Evolutionary conservation across 768 basidiomycete genomes (phyloP).

Genomic region (Nidularia sp.): DNA sequence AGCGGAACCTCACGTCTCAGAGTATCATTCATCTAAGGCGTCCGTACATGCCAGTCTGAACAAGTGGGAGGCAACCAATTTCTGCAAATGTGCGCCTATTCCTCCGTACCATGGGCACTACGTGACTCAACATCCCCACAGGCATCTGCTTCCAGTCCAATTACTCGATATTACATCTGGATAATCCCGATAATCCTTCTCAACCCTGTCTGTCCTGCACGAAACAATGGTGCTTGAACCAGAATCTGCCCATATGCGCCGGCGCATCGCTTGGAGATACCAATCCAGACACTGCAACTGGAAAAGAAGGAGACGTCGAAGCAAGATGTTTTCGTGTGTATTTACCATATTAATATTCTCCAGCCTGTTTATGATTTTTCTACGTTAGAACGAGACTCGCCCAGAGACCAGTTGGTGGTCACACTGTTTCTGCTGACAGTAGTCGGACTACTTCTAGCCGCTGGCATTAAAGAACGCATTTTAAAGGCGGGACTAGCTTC

Average conservation of each 20-base stretch:
- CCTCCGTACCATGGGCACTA: background rate
- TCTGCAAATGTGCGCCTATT: constrained; percentile 72
- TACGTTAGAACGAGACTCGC: constrained; percentile 82
- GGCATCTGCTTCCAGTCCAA: constrained; percentile 90
- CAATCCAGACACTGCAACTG: constrained; percentile 89
- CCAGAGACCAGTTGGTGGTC: constrained; percentile 91
- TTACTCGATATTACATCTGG: constrained; percentile 80
- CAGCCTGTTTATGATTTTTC: constrained; percentile 5
- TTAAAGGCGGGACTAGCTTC: constrained; percentile 70
- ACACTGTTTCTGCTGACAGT: constrained; percentile 87
- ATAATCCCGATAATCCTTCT: constrained; percentile 75
- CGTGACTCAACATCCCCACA: constrained; percentile 22
- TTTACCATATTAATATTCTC: constrained; percentile 5
- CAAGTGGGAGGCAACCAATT: constrained; percentile 89
- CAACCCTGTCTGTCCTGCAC: constrained; percentile 94
- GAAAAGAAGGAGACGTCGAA: constrained; percentile 94
- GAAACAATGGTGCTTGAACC: constrained; percentile 93
- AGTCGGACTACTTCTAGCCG: constrained; percentile 79
- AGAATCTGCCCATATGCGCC: constrained; percentile 79
- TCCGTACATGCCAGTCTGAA: constrained; percentile 41
- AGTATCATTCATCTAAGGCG: constrained; percentile 9
- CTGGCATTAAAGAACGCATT: constrained; percentile 82
- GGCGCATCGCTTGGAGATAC: constrained; percentile 82
- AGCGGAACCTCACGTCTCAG: background rate
- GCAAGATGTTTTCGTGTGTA: constrained; percentile 91